phyloP scores from a whole-genome alignment of 116 monocot genomes.

The Iris pallida region DNA sequence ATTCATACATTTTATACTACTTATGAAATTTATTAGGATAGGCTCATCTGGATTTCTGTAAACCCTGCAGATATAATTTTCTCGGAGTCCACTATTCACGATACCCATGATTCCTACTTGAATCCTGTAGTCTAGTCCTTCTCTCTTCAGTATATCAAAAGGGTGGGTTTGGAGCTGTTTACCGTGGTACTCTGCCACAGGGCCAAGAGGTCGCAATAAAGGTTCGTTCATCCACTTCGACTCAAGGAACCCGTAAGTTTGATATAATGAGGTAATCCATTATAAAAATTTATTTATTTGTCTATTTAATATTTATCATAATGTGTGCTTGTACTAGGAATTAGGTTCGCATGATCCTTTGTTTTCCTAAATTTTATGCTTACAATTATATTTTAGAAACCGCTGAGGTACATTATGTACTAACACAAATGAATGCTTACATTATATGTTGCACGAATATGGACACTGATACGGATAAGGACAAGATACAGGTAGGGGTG shows the following conservation, averaged over 20 bases:
- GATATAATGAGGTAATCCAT: conserved; percentile 50
- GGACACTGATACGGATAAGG: too few species aligned
- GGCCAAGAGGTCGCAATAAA: conserved; percentile 67
- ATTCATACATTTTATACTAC: too few species aligned
- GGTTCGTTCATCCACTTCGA: conserved; percentile 54
- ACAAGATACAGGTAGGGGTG: too few species aligned
- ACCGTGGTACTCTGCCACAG: conserved; percentile 42
- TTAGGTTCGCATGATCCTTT: too few species aligned
- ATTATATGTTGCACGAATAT: too few species aligned
- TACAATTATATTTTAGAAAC: too few species aligned
- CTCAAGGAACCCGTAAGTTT: conserved; percentile 66
- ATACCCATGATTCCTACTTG: conserved; percentile 8
- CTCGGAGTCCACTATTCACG: conserved; percentile 13
- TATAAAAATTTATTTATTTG: neutral
- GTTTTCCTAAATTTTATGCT: too few species aligned
- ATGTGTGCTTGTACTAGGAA: too few species aligned
- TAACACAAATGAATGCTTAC: too few species aligned
- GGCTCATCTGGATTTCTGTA: neutral
- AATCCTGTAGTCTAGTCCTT: conserved; percentile 25
- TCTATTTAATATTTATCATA: too few species aligned
- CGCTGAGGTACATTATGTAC: too few species aligned
- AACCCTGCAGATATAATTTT: conserved; percentile 36
- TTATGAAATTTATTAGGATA: too few species aligned
- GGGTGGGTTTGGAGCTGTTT: conserved; percentile 66
- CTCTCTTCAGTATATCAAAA: conserved; percentile 36